These are phyloP conservation scores for Pyrenula massariospora DNA, from an alignment of 495 filamentous ascomycete genomes.

Conservation along the genomic window DNA sequence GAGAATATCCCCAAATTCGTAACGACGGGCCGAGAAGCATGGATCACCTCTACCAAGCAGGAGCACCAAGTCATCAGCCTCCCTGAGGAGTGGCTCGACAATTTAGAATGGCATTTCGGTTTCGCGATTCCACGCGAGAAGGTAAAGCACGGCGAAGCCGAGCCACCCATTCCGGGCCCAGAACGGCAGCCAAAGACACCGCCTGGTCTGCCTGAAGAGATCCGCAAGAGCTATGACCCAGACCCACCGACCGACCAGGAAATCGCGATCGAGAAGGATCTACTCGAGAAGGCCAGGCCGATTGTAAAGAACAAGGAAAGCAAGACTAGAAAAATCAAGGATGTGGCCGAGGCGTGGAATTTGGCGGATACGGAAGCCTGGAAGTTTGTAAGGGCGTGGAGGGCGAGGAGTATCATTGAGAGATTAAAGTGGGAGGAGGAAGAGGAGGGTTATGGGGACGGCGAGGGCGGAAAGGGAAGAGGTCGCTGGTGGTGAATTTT, in stretches of 20 bases:
- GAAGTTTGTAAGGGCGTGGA: constrained; percentile 73
- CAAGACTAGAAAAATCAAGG: constrained; percentile 30
- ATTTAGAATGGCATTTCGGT: constrained; percentile 82
- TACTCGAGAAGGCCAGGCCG: constrained; percentile 49
- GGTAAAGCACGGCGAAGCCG: constrained; percentile 38
- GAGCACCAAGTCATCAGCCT: constrained; percentile 5
- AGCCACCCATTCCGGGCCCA: constrained; percentile 33
- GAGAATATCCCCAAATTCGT: constrained; percentile 40
- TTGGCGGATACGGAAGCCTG: constrained; percentile 86
- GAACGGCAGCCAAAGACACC: constrained; percentile 20
- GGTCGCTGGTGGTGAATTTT: background rate
- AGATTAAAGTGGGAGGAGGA: constrained; percentile 34
- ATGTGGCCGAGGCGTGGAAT: constrained; percentile 82
- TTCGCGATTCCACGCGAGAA: constrained; percentile 58
- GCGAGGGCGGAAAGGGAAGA: constrained; percentile 8
- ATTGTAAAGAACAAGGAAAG: constrained; percentile 29
- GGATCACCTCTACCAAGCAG: background rate
- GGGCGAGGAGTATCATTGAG: constrained; percentile 31
- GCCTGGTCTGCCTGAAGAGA: constrained; percentile 28
- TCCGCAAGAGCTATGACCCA: constrained; percentile 23
- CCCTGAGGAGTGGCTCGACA: constrained; percentile 33
- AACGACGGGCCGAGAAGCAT: constrained; percentile 21
- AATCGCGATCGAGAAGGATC: constrained; percentile 40
- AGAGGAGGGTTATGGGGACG: constrained; percentile 28
- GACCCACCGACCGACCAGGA: constrained; percentile 15